Conservation (phyloP, 441 rosid species). For the Melastoma candidum region DNA sequence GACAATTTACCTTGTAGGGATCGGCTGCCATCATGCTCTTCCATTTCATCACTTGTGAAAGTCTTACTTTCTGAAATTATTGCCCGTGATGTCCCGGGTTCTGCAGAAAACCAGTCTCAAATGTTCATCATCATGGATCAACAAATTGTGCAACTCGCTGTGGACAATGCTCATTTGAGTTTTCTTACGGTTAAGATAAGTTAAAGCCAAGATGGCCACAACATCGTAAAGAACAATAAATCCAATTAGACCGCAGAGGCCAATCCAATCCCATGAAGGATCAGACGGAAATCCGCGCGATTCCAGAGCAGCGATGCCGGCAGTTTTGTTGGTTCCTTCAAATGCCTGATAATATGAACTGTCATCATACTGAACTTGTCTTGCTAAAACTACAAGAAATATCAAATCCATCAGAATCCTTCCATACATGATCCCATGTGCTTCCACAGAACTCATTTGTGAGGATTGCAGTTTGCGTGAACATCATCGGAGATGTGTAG, state of each 20-base stretch:
- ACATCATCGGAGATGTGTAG: conserved; percentile 10
- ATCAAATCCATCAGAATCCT: neutral
- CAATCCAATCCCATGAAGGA: conserved; percentile 11
- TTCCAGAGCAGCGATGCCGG: conserved; percentile 5
- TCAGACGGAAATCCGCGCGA: conserved; percentile 5
- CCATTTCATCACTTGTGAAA: neutral
- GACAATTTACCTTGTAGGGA: too few species aligned
- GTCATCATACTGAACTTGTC: neutral
- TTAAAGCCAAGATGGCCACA: conserved; percentile 1
- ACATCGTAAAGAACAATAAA: conserved; percentile 5
- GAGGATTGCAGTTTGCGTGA: neutral
- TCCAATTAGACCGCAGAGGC: conserved; percentile 4
- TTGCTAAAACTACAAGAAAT: neutral
- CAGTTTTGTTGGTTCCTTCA: conserved; percentile 5
- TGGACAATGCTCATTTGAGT: neutral
- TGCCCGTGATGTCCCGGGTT: conserved; percentile 2
- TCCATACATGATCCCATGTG: conserved; percentile 8
- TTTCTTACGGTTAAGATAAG: conserved; percentile 10
- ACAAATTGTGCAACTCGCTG: neutral
- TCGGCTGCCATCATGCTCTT: neutral
- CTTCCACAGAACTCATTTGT: conserved; percentile 9
- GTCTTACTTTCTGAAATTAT: neutral
- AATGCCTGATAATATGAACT: neutral
- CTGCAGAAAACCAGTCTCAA: neutral
- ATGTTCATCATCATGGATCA: neutral